These are phyloP conservation scores for Suillus bovinus DNA, from an alignment of 768 basidiomycete genomes.

Conservation along the genomic window DNA sequence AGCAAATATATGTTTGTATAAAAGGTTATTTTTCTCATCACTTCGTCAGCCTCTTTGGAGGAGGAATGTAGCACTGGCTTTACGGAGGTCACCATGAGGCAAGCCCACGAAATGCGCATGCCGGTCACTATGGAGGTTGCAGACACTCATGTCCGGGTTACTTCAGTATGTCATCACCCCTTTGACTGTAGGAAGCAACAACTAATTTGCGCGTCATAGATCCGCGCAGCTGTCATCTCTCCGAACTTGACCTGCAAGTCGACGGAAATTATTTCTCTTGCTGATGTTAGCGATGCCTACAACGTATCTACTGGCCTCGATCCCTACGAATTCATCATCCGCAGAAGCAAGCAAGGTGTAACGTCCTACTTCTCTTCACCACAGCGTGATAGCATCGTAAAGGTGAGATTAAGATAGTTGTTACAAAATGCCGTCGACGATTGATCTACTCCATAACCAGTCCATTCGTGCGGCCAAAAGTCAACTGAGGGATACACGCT, in stretches of 20 bases:
- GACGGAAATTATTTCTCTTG: constrained; percentile 77
- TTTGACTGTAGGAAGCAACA: background rate
- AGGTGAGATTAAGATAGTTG: constrained; percentile 42
- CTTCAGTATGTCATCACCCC: constrained; percentile 53
- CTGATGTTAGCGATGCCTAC: constrained; percentile 86
- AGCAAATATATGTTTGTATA: constrained; percentile 18
- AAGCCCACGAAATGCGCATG: constrained; percentile 62
- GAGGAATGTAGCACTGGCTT: constrained; percentile 56
- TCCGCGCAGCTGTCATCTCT: constrained; percentile 72
- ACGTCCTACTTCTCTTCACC: constrained; percentile 78
- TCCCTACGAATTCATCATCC: constrained; percentile 78
- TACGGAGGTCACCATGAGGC: constrained; percentile 65
- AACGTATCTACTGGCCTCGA: constrained; percentile 79
- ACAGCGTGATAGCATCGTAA: constrained; percentile 69
- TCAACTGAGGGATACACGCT: constrained; percentile 56
- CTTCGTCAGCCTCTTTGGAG: constrained; percentile 56
- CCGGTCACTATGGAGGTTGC: constrained; percentile 73
- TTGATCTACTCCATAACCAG: constrained; percentile 37
- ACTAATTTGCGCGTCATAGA: constrained; percentile 36
- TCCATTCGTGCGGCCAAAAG: constrained; percentile 76
- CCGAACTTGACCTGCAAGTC: constrained; percentile 70
- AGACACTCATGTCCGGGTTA: constrained; percentile 71
- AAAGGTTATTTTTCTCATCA: constrained; percentile 6
- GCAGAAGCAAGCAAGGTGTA: constrained; percentile 66
- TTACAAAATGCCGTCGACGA: background rate